Evolutionary conservation across 495 filamentous ascomycete genomes (phyloP), one percentile per base, ranked within the genome.

Genomic region (Sphaerosporella brunnea): DNA sequence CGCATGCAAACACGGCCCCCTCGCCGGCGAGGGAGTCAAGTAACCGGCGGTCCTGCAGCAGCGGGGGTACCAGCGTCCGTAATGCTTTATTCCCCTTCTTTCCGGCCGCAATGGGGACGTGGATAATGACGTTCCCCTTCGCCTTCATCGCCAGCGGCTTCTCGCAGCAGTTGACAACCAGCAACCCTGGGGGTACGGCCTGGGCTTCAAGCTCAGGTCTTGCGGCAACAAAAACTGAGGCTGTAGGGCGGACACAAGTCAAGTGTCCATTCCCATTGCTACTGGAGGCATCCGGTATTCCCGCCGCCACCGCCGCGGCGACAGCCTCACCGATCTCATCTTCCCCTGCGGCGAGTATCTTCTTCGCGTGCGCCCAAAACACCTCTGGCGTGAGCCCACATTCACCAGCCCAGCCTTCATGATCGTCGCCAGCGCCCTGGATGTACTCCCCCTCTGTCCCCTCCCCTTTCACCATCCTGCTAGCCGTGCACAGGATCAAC

Each of bases 341-440:
- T 7, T 51, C 56, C 18, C 32, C 18, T 10, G 53, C 48, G 13
- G 30, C 37, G 2, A 56, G 30, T 32, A 59, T 26, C 10, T 18
- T 25, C 15, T 69, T 65, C 23, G 63, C 64, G 48, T 88, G 69
- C 25, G 62, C 61, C 88, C 88, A 96, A 62, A 93, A 96, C 2
- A 85, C 51, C 1, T 62, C 63, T 8, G 88, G 73, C 7, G 80
- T 88, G 9, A 95, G 65, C 0, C 82, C 80, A 34, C 72, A 64
- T 28, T 47, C 47, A 45, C 40, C 37, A 11, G 84, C 77, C 90
- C 90, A 97, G 32, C 76, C 78, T 64, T 96, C 88, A 16, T 78
- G 82, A 58, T 96, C 88, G 64, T 96, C 88, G 3, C 79, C 88
- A 10, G 87, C 86, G 20, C 90, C 90, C 63, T 95, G 90, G 51